Evolutionary conservation across 2,329 filamentous ascomycete genomes (phyloP), one percentile per base, ranked within the genome.

Genomic region (Hymenoscyphus albidus): DNA sequence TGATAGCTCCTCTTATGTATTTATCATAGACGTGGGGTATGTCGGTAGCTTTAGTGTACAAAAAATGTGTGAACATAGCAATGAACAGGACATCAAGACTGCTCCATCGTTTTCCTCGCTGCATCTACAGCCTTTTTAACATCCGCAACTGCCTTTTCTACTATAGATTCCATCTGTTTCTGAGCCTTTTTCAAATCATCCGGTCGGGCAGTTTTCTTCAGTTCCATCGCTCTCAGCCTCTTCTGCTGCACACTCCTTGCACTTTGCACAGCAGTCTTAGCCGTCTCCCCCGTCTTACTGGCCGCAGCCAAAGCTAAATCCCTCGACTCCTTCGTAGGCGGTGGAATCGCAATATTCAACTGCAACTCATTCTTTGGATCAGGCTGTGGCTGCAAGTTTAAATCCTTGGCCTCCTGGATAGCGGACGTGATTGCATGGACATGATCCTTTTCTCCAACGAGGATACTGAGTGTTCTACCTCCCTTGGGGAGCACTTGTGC

Each of bases 401-500:
- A 77, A 35, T 73, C 70, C 48, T 77, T 74, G 3, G 82, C 81
- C 9, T 77, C 74, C 61, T 82, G 81, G 48, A 87, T 85, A n/a
- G 83, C 79, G 2, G 79, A 77, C 0, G 80, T 77, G 10, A 86
- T 77, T 31, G 81, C 78, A 72, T 86, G 86, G 68, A 85, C 74
- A 72, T 86, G 82, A 80, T 85, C 83, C 71, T 85, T 82, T 71
- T 91, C 88, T 14, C 86, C 84, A 48, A 85, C 85, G 27, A 89
- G 74, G n/a, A 91, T 78, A 65, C 85, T 83, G 38, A 90, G 75
- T 70, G 80, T 81, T 63, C 87, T 77, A 12, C 87, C 81, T 32
- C 82, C 87, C 71, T 88, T 87, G 0, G 86, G 85, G 48, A 90
- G 79, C 16, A 91, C 85, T 72, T 89, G 88, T 2, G 87, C 88